Evolutionary conservation across 2,329 filamentous ascomycete genomes (phyloP), one percentile per base, ranked within the genome.

Genomic region (Hymenoscyphus occultus): DNA sequence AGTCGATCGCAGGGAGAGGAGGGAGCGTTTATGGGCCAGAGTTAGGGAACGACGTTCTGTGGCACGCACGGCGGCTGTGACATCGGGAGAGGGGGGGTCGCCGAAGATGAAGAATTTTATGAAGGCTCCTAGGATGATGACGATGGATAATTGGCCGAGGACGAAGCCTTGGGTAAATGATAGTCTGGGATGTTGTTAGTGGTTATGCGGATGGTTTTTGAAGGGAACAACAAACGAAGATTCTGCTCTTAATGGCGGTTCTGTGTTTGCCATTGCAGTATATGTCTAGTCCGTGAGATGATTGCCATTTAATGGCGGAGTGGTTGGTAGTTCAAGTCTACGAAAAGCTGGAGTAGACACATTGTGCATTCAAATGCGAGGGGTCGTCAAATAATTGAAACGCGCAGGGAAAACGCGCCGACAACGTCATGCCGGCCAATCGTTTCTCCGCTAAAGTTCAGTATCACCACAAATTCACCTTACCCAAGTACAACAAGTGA

Each of bases 91-190:
- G 0, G 93, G 92, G 5, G 92, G 88, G 75, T 98, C 95, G 72
- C 95, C 95, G 76, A 99, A 98, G 75, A 99, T 98, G 85, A 99
- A 99, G 86, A 97, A 99, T 77, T 97, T 97, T 78, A 99, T 98
- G 79, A 99, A 98, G 71, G 90, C 92, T 69, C 93, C 93, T 67
- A 99, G 87, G 48, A 99, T 84, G 31, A 98, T 81, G 14, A 97
- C 91, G 57, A 99, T 91, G 1, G 93, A 96, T 61, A 99, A 83
- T 78, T 99, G 95, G 60, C 95, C 95, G 39, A 98, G 83, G 59
- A 99, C 87, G 71, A 99, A 90, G 35, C 95, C 95, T 76, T 97
- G 92, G 0, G 92, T 96, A 77, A 98, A 98, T 42, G 92, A 95
- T 71, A 95, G 82, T 51, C 92, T 94, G 74, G 28, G 39, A 5